Evolutionary conservation across 1,284 basidiomycete genomes (phyloP), one percentile per base, ranked within the genome.

Genomic region (Cryptococcus hybrid): DNA sequence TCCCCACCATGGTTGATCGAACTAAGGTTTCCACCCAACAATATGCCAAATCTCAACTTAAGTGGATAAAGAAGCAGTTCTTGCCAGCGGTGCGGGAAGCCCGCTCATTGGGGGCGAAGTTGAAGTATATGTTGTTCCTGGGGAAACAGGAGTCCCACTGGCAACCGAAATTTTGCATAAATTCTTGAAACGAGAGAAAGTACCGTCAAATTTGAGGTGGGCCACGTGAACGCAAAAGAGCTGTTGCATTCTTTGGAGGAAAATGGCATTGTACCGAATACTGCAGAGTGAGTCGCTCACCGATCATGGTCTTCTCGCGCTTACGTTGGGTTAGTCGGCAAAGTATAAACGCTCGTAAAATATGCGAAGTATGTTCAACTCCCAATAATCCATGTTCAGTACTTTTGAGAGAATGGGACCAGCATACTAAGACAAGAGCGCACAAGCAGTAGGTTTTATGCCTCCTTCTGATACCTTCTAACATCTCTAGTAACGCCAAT

Each of bases 21-120:
- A 97, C 92, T 85, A 96, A 98, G 75, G 75, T 84, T 0, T 87
- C 88, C 0, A 99, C 95, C 1, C 81, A 90, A 15, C 89, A 92
- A 75, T 99, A 99, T 70, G 92, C 96, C 0, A 92, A 89, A 72
- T 83, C 87, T 15, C 96, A 99, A 74, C 82, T 93, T 42, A 87
- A 88, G 51, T 99, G 96, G 96, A 87, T 99, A 52, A 83, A 85
- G 43, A 93, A 92, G 71, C 94, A 96, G 76, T 78, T 99, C 5
- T 73, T 97, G 7, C 93, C 93, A 1, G 87, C 86, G 1, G 80
- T 90, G 3, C 71, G 83, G 39, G 82, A 81, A 37, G 82, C 84
- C 9, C 82, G 85, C 59, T 57, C 67, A 5, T 49, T 62, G 6
- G 74, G 71, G 68, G 63, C 3, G 74, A 68, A 51, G 82, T 73